Conservation (phyloP, 2,329 filamentous ascomycete genomes). For the Pyrenophora seminiperda region DNA sequence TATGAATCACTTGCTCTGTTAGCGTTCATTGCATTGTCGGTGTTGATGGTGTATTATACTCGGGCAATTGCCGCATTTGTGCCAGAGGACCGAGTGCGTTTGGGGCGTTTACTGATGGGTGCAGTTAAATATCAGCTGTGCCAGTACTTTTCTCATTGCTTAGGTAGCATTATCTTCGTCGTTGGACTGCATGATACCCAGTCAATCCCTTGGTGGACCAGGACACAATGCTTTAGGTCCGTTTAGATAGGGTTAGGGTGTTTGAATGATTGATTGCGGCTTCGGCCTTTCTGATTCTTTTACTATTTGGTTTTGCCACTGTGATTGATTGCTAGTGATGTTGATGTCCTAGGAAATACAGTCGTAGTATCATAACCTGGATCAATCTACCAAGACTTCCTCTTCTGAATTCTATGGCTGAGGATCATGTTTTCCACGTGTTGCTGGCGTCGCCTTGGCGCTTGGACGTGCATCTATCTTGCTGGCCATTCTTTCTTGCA, state of each 20-base stretch:
- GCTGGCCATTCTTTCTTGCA: slow-evolving; percentile 7
- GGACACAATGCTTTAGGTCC: slow-evolving; percentile 7
- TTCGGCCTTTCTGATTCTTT: not conserved
- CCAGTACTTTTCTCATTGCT: slow-evolving; percentile 18
- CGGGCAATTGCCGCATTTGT: slow-evolving; percentile 2
- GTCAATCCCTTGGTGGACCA: slow-evolving; percentile 17
- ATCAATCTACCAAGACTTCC: no score
- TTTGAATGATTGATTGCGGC: slow-evolving; percentile 9
- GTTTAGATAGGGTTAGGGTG: slow-evolving; percentile 11
- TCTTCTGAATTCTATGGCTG: no score
- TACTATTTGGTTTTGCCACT: not conserved
- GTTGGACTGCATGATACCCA: slow-evolving; percentile 40
- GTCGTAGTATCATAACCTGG: no score
- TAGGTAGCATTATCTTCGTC: slow-evolving; percentile 23
- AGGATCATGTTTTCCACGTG: not conserved
- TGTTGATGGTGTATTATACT: slow-evolving; percentile 20
- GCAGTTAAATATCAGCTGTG: slow-evolving; percentile 17
- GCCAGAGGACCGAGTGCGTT: slow-evolving; percentile 21
- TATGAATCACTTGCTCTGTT: slow-evolving; percentile 30
- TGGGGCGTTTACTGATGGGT: slow-evolving; percentile 23
- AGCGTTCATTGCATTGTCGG: slow-evolving; percentile 29
- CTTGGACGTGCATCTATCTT: slow-evolving; percentile 2
- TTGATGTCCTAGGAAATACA: no score
- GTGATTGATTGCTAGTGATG: not conserved
- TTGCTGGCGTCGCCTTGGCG: slow-evolving; percentile 13